Base-by-base conservation (phyloP, 331 rosid genomes). In the Malus hybrid region DNA sequence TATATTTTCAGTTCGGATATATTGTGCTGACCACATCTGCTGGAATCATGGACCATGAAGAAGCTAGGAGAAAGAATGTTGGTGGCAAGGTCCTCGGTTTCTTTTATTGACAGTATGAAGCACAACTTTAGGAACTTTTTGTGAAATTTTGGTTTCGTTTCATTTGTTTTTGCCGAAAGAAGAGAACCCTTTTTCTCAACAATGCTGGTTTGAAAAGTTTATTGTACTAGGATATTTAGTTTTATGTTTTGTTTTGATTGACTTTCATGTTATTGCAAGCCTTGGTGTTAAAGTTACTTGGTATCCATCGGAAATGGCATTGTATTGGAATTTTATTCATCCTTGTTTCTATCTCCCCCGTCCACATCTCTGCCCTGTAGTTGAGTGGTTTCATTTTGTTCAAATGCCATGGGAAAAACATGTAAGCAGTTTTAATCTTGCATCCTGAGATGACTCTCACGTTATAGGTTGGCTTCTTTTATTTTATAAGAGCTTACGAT, bases 51-150 rank as follows among this genome's bases (percentile, higher is more conserved):
- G 89, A 86, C 70, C 89, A 86, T 3, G 89, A 83, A 57, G 89
- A 86, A 57, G 89, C 89, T 6, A 75, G 89, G 80, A 86, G 89
- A 78, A 86, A 86, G 89, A 86, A 86, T 50, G 89, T 83, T 39
- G 89, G 89, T 48, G 89, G 89, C 34, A 86, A 86, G 62, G 89
- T 86, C n/a, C 87, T 86, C 34, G 89, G 89, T 33, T 86, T 86
- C 87, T 86, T 86, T 80, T 86, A 86, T 65, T 86, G 70, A 81
- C 33, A 29, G 44, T 36, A 73, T 64, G 80, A 65, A 76, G 28
- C 71, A 3, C 28, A 54, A 50, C 31, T 2, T 54, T 67, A 32
- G 68, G 63, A 70, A 42, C 46, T 61, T 20, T 59, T 74, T 22
- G 18, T 34, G 44, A 13, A 74, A 59, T 78, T 78, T 82, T 74